A percentile compares a stretch with the other conserved stretches of the same genome.
These are phyloP conservation scores for Scutellaria minor DNA, from an alignment of 257 asterid species.

Conservation along the genomic window DNA sequence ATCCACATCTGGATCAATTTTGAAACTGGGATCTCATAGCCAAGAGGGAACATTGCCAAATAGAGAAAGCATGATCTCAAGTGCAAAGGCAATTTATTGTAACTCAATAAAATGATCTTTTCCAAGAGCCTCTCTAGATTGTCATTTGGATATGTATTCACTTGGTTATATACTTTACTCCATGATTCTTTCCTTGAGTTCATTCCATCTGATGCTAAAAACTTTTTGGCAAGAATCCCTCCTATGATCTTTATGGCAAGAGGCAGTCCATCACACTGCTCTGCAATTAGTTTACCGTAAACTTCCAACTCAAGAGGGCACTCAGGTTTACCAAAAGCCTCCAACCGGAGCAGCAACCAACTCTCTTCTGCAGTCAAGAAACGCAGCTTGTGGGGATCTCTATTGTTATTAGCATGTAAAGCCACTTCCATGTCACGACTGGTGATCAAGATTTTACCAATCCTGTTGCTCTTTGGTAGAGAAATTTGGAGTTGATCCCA, in stretches of 20 bases:
- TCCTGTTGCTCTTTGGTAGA: conserved; percentile 39
- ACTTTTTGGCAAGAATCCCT: conserved; percentile 46
- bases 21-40: conserved; percentile 48
- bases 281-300: conserved; percentile 40
- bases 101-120: conserved; percentile 47
- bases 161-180: conserved; percentile 40
- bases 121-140: conserved; percentile 43
- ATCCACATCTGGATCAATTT: conserved; percentile 50
- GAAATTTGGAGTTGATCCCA: conserved; percentile 42
- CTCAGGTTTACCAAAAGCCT: conserved; percentile 43
- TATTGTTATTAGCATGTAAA: conserved; percentile 27
- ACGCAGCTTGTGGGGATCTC: conserved; percentile 41
- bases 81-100: conserved; percentile 48
- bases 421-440: conserved; percentile 42
- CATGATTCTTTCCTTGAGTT: conserved; percentile 35
- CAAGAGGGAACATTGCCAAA: conserved; percentile 52
- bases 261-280: conserved; percentile 51
- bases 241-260: conserved; percentile 60
- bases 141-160: conserved; percentile 29
- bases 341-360: conserved; percentile 42
- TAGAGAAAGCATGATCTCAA: conserved; percentile 56
- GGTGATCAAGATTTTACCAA: conserved; percentile 49
- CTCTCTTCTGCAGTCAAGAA: conserved; percentile 46
- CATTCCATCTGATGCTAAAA: conserved; percentile 27
- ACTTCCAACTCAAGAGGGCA: conserved; percentile 43